Conservation (phyloP, 2,329 filamentous ascomycete genomes). For the Verticillium zaregamsianum region DNA sequence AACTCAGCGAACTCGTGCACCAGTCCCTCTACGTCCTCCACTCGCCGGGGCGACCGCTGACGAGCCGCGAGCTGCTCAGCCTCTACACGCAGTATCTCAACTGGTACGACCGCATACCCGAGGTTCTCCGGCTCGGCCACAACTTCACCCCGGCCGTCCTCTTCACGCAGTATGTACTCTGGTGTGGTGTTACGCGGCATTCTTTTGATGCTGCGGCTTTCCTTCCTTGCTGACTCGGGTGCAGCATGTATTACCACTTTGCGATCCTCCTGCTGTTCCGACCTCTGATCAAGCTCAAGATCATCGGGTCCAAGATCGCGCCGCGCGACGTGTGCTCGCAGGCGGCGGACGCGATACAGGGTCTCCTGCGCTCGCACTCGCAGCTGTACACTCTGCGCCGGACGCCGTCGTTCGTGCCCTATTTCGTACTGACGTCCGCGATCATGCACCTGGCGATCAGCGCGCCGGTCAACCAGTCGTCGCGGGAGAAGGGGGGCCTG, state of each 20-base stretch:
- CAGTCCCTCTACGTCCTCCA: constrained; percentile 69
- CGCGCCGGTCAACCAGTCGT: constrained; percentile 24
- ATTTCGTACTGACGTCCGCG: constrained; percentile 57
- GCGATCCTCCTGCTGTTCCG: constrained; percentile 70
- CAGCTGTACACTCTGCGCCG: constrained; percentile 54
- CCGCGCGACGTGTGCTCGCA: constrained; percentile 64
- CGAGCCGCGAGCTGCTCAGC: constrained; percentile 56
- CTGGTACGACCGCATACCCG: constrained; percentile 67
- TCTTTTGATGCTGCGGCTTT: background rate
- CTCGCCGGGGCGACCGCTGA: constrained; percentile 62
- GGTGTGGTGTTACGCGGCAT: background rate
- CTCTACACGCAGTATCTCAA: constrained; percentile 66
- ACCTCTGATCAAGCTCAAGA: constrained; percentile 61
- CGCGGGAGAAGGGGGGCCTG: background rate
- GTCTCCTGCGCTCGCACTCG: constrained; percentile 51
- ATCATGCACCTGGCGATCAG: constrained; percentile 57
- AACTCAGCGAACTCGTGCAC: constrained; percentile 70
- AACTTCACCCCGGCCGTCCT: constrained; percentile 71
- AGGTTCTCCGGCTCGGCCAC: constrained; percentile 58
- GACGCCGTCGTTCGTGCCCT: constrained; percentile 58
- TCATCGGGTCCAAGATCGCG: constrained; percentile 58
- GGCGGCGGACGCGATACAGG: constrained; percentile 56
- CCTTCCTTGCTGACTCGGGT: background rate
- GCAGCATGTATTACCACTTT: constrained; percentile 67
- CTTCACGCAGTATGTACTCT: constrained; percentile 62